Evolutionary conservation across 371 early-diverging fungal species (phyloP), one percentile per base, ranked within the genome.

Genomic region (Mucor ambiguus): DNA sequence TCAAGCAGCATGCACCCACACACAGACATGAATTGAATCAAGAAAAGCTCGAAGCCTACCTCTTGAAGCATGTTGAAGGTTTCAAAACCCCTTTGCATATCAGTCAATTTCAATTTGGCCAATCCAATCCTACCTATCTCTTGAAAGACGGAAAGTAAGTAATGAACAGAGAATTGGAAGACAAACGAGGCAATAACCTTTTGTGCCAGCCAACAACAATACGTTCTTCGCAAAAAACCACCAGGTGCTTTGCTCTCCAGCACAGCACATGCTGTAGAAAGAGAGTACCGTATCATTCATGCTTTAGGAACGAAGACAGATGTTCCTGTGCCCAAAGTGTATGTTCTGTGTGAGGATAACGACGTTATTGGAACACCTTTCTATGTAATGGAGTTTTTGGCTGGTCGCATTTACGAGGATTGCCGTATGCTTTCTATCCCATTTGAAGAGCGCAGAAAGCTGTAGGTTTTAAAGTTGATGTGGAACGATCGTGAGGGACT

Each of bases 331-430:
- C 97, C 97, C 16, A 87, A 87, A 57, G 95, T 95, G 5, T 93
- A 91, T 68, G 78, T 84, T 18, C 85, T 96, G 35, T 96, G 96
- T 78, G 91, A 92, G 66, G 95, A 97, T 68, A 58, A 46, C 9
- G 58, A 72, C 8, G 85, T 96, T 14, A 76, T 96, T 35, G 97
- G 95, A 4, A 96, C 97, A 3, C 94, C 95, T 7, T 97, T 97
- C 74, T 97, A 95, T 78, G 91, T 93, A 37, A 97, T 97, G 97
- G 93, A 97, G 74, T 97, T 93, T 68, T 74, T 96, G 55, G 79
- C 93, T 46, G 97, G 97, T 24, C 89, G 96, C 10, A 92, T 97
- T 60, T 93, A 93, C 59, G 78, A 85, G 5, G 89, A 93, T 63
- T 77, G 87, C 6, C 72, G 84, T 12, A 77, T 94, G 75, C 80